Evolutionary conservation across 1,284 basidiomycete genomes (phyloP), one percentile per base, ranked within the genome.

Genomic region (Microbotryum saponariae): DNA sequence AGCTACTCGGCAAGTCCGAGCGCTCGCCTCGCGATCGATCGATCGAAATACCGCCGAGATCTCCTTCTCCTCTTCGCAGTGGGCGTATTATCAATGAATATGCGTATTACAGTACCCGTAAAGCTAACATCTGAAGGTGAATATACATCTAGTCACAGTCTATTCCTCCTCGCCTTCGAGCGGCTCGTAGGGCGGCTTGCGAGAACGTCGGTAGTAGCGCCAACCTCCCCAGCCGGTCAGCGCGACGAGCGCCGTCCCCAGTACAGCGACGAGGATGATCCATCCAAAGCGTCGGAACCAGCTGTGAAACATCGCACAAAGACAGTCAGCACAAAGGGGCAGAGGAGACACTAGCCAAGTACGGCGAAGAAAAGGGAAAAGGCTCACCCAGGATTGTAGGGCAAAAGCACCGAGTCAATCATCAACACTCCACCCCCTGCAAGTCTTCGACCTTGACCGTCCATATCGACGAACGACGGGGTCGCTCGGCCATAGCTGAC

Each of bases 401-500:
- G 94, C 45, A 85, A 72, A 49, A 97, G 78, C 10, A 97, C 80
- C 27, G 81, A 79, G 77, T 97, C 89, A 65, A 98, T 86, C 74
- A 87, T 82, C 60, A 97, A 81, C 29, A 97, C 89, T 5, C 96
- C 94, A 2, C 92, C 91, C 1, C 77, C 79, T 9, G 77, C 74
- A 71, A 79, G 75, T 25, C 64, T 63, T 27, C 72, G 74, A 27
- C 73, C 49, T 25, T 61, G 48, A 48, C 52, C 52, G 18, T 65
- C 63, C n/a, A 54, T 65, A 5, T 58, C 63, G 47, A 64, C 62
- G 74, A 79, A 79, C 53, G 72, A 67, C 0, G 78, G 77, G 37
- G 87, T 90, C 14, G 88, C 85, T 53, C 91, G 82, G 12, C 94
- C 94, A 82, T 88, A 91, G 4, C 80, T 79, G 16, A 88, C 73